Conservation (phyloP, 441 rosid genomes). For the Gossypium lobatum region DNA sequence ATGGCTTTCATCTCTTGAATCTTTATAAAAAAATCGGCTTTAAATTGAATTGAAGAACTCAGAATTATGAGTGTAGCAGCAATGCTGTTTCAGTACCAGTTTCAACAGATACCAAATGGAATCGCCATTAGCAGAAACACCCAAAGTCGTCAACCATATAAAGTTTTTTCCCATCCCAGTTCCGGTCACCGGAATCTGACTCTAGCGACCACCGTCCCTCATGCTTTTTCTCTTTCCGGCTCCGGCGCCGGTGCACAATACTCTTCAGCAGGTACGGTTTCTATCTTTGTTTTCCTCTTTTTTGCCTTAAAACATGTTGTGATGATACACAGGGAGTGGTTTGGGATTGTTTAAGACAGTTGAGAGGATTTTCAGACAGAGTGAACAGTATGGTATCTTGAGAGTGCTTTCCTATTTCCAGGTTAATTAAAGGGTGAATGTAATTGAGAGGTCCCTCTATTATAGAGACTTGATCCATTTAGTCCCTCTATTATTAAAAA, state of each 20-base stretch:
- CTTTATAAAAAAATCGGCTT: not conserved
- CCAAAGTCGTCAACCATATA: not conserved
- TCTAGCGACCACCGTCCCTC: slow-evolving; percentile 3
- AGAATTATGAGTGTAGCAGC: not conserved
- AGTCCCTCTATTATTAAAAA: too few species aligned
- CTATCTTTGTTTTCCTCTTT: not conserved
- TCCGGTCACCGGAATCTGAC: not conserved
- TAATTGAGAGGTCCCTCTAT: too few species aligned
- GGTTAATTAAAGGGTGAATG: too few species aligned
- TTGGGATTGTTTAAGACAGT: too few species aligned
- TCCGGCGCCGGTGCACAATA: slow-evolving; percentile 19
- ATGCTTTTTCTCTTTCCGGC: slow-evolving; percentile 6
- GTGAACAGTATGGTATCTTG: too few species aligned
- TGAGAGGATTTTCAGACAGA: too few species aligned
- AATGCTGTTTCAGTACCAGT: not conserved
- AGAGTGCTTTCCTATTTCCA: too few species aligned
- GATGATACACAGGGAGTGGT: too few species aligned
- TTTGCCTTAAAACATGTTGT: too few species aligned
- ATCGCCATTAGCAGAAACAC: not conserved
- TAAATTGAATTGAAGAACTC: not conserved
- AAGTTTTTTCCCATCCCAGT: not conserved
- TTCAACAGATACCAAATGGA: not conserved
- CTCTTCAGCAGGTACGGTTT: slow-evolving; percentile 13
- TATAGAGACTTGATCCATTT: too few species aligned
- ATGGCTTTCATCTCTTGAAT: not conserved